A percentile compares a stretch with the other conserved stretches of the same genome.
These are phyloP conservation scores for Bipolaris oryzae DNA, from an alignment of 2,329 filamentous ascomycete genomes.

Conservation along the genomic window DNA sequence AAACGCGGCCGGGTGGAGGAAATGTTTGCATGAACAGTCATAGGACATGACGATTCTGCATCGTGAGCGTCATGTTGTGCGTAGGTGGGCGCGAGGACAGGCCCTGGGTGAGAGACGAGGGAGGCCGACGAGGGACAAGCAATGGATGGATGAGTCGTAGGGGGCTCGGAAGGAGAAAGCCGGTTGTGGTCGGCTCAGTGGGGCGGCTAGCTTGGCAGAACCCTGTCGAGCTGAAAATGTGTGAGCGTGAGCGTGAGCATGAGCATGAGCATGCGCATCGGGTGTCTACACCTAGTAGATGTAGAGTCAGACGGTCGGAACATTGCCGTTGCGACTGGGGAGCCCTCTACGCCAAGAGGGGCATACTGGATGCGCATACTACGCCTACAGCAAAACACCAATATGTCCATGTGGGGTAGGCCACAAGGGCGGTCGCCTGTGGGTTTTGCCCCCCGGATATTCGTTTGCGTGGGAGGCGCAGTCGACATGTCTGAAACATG, in stretches of 20 bases:
- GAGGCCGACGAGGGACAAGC: not conserved
- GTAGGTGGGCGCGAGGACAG: not conserved
- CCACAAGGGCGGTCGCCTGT: conserved; percentile 37
- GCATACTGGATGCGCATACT: not conserved
- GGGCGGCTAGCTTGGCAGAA: conserved; percentile 17
- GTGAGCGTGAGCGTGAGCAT: conserved; percentile 5
- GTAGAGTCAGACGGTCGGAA: conserved; percentile 22
- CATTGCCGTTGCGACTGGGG: conserved; percentile 5
- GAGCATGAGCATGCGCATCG: conserved; percentile 3
- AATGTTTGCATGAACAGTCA: conserved; percentile 29
- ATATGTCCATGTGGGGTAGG: conserved; percentile 24
- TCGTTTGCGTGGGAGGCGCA: conserved; percentile 41
- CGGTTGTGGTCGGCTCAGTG: conserved; percentile 33
- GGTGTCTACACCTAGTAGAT: conserved; percentile 27
- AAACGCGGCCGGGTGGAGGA: conserved; percentile 32
- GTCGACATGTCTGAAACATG: conserved; percentile 41
- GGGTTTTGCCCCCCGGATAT: conserved; percentile 27
- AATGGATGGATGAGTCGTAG: not conserved
- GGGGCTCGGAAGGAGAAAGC: conserved; percentile 6
- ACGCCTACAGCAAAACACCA: conserved; percentile 19
- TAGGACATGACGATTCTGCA: conserved; percentile 20
- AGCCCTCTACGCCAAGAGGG: too few species aligned
- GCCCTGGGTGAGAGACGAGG: too few species aligned
- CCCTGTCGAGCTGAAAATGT: conserved; percentile 42
- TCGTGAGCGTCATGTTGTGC: conserved; percentile 6